phyloP scores from a whole-genome alignment of 176 grass and related monocot species.

The Avena eriantha region DNA sequence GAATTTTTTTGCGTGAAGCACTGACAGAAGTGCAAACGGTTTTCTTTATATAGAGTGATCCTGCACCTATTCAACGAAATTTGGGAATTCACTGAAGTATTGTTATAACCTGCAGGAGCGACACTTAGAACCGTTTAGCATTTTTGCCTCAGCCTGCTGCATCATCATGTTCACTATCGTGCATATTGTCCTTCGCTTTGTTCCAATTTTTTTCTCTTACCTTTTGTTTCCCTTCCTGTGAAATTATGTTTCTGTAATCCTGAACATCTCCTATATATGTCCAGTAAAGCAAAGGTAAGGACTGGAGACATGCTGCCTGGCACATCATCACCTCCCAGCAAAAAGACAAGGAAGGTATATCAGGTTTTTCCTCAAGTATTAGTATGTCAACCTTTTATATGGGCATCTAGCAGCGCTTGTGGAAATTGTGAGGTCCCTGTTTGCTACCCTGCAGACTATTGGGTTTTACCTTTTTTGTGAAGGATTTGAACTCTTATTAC shows the following conservation, averaged over 20 bases:
- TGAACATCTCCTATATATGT: neutral
- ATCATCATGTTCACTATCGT: neutral
- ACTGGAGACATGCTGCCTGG: neutral
- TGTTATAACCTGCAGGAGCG: neutral
- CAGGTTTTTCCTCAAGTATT: neutral
- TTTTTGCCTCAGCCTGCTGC: neutral
- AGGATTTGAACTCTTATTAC: neutral
- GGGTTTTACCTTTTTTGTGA: neutral
- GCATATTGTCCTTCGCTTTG: neutral
- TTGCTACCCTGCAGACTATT: neutral
- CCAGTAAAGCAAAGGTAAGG: neutral
- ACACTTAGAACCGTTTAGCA: neutral
- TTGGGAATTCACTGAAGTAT: neutral
- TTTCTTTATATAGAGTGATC: neutral
- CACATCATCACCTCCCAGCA: neutral
- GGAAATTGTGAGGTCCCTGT: neutral
- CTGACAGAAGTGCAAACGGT: neutral
- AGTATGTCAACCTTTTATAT: neutral
- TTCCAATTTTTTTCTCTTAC: neutral
- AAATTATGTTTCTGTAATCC: neutral
- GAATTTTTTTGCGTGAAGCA: neutral
- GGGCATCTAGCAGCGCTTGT: neutral
- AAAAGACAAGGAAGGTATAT: neutral
- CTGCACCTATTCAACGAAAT: neutral
- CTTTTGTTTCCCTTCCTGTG: neutral